Evolutionary conservation across 495 filamentous ascomycete species (phyloP).

Genomic region (Collariella sp.): DNA sequence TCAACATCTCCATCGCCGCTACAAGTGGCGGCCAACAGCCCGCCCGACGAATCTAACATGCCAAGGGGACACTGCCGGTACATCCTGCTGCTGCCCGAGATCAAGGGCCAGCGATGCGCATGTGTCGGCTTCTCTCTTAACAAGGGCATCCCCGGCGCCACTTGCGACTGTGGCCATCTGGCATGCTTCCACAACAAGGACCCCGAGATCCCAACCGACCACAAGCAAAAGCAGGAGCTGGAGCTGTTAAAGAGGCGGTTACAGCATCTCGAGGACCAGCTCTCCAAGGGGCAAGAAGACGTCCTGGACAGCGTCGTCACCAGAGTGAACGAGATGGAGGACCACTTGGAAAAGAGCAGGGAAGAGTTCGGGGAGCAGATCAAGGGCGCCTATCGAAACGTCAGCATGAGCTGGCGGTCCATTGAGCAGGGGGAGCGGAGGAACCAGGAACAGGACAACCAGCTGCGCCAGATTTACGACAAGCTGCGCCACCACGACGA

Average conservation of each 20-base stretch:
- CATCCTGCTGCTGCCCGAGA: conserved; percentile 45
- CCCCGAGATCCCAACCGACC: conserved; percentile 29
- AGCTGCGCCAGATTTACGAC: conserved; percentile 37
- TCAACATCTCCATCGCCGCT: conserved; percentile 26
- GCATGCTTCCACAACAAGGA: conserved; percentile 46
- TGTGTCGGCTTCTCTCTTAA: conserved; percentile 49
- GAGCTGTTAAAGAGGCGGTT: conserved; percentile 41
- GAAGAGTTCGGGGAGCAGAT: conserved; percentile 42
- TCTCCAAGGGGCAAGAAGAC: conserved; percentile 36
- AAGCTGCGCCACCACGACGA: conserved; percentile 34
- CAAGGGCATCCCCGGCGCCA: conserved; percentile 40
- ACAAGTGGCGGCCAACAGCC: conserved; percentile 19
- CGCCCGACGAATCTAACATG: conserved; percentile 34
- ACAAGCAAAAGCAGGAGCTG: conserved; percentile 36
- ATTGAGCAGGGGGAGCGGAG: conserved; percentile 39
- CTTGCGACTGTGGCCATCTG: conserved; percentile 48
- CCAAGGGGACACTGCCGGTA: conserved; percentile 49
- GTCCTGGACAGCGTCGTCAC: conserved; percentile 35
- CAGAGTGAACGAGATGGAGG: conserved; percentile 42
- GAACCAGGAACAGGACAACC: conserved; percentile 35
- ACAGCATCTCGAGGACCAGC: conserved; percentile 39
- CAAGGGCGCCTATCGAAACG: conserved; percentile 42
- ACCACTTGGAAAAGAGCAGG: conserved; percentile 42
- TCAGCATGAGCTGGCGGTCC: conserved; percentile 43
- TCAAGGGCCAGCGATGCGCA: conserved; percentile 47